These are phyloP conservation scores for Lentinula edodes DNA, from an alignment of 768 basidiomycete genomes.

Conservation along the genomic window DNA sequence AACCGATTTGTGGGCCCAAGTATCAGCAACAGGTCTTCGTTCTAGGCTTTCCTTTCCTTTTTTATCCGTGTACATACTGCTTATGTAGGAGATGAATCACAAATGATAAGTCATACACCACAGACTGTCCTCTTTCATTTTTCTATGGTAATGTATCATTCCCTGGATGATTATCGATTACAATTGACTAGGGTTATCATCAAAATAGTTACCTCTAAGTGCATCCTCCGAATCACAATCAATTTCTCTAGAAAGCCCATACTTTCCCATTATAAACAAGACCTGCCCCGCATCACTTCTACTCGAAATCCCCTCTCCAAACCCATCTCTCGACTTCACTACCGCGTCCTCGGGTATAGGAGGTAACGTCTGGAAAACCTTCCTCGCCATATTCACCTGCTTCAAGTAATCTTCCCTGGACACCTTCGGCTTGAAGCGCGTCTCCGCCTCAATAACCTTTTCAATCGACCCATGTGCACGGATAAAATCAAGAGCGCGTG, in stretches of 20 bases:
- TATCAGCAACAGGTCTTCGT: slow-evolving; percentile 16
- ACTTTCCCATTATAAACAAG: slow-evolving; percentile 41
- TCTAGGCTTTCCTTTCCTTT: slow-evolving; percentile 10
- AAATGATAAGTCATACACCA: no score
- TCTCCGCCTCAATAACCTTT: slow-evolving; percentile 46
- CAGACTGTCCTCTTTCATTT: no score
- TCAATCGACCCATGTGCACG: slow-evolving; percentile 70
- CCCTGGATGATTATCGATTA: background rate
- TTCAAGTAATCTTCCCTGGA: slow-evolving; percentile 50
- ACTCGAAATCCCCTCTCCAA: slow-evolving; percentile 24
- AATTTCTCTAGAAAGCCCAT: slow-evolving; percentile 38
- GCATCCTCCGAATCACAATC: slow-evolving; percentile 41
- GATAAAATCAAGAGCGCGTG: slow-evolving; percentile 72
- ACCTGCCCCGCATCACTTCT: slow-evolving; percentile 37
- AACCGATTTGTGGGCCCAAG: slow-evolving; percentile 19
- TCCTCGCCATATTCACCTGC: slow-evolving; percentile 57
- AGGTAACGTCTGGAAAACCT: slow-evolving; percentile 62
- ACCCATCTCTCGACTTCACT: background rate
- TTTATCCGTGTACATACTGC: background rate
- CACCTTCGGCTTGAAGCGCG: slow-evolving; percentile 45
- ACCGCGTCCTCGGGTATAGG: slow-evolving; percentile 31
- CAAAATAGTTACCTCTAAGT: slow-evolving; percentile 61
- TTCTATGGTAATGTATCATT: no score
- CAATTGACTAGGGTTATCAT: slow-evolving; percentile 45
- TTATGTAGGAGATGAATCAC: no score